Base-by-base conservation (phyloP, 805 yeast genomes). In the Candida hispaniensis region DNA sequence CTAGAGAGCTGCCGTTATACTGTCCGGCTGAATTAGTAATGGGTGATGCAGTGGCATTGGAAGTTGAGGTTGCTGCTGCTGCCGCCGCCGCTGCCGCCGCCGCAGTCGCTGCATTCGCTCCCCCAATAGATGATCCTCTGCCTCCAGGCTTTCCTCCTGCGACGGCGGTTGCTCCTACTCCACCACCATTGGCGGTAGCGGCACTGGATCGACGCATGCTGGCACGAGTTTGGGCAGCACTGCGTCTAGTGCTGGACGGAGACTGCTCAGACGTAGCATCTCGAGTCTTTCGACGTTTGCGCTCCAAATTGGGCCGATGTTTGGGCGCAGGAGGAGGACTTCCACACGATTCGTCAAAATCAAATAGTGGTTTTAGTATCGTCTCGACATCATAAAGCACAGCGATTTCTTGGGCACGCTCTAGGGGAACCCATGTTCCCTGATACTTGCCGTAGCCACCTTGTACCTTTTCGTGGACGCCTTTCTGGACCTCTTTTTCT, bases 381-480 rank as follows among this genome's bases (percentile, higher is more conserved):
- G 69, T 78, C 41, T 64, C 61, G 4, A 80, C 93, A 1, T 68
- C 74, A 45, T 72, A 73, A 47, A 72, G 73, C 32, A 63, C 61
- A 1, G 88, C 82, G 39, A 82, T 67, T 43, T 67, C 71, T 15
- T 63, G 58, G 1, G 94, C 96, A 32, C 80, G 71, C 5, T 67
- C 73, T 43, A 81, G 58, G 0, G 96, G 96, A 6, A 86, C 86
- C 95, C 95, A 86, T 2, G 96, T 86, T 11, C 95, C 96, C 56
- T 88, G 97, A 56, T 85, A 88, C 51, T 86, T 77, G 36, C 97
- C 97, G 54, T 85, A 86, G 2, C 97, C 97, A 43, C 97, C 97
- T 56, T 86, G 97, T 14, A 86, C 83, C 55, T 88, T 88, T 50
- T 86, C 95, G 54, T 86, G 96, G 12, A 65, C 59, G 4, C 93